Evolutionary conservation across 2,329 filamentous ascomycete species (phyloP), one percentile per base, ranked within the genome.

Genomic region (Achaetomium macrosporum): DNA sequence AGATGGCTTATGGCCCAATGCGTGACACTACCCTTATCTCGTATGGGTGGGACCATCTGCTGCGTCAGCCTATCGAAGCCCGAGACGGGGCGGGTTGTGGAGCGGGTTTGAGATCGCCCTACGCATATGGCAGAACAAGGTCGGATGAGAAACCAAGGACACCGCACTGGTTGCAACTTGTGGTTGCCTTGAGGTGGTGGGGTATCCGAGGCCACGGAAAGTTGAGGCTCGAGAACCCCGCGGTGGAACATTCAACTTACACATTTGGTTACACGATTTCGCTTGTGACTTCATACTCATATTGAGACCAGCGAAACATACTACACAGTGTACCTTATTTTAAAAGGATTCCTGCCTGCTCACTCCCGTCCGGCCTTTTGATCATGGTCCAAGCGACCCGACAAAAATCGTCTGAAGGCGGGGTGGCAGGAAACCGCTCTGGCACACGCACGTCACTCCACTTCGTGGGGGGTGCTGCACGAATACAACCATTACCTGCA

Each of bases 1-100:
- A 72, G 48, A 62, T 42, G 41, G 73, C 44, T 12, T 42, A 30
- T 25, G 39, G n/a, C n/a, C 16, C 44, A 15, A 82, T 83, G 50
- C 79, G 55, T 62, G 39, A 31, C n/a, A n/a, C 47, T 39, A 35
- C 9, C 49, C 56, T 89, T 59, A 79, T 82, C 33, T 85, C 84
- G 49, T 81, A 41, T 42, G 13, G 25, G 40, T 17, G 48, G 47
- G 15, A 44, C 33, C 48, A 33, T 39, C 30, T 42, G 43, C 20
- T 37, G 25, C 20, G 31, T 41, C 42, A 45, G 49, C 40, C 50
- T 47, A 49, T 42, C 49, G 35, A 36, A 45, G 44, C 50, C 25
- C 25, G 25, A 7, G 7, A 53, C 43, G 39, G 46, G 36, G 44
- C 52, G 52, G 47, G 42, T 25, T 44, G n/a, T 7, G 13, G 17